Evolutionary conservation across 306 rosid genomes (phyloP), one percentile per base, ranked within the genome.

Genomic region (Alnus glutinosa): DNA sequence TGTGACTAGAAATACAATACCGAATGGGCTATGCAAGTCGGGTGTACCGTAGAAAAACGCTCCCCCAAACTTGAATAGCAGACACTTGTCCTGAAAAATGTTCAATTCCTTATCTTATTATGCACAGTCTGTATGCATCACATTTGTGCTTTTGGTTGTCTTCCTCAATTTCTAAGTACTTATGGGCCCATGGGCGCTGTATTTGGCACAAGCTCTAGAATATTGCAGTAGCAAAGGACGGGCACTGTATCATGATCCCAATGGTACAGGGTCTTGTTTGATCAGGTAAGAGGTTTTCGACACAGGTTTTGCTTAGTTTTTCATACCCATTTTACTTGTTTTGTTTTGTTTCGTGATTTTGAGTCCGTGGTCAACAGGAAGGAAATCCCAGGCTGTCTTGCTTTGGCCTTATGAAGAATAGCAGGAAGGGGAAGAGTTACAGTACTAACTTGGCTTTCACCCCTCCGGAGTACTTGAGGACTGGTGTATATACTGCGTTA

Each of bases 381-480:
- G 93, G 87, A n/a, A 93, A 91, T 90, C 98, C 97, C 7, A 93
- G 97, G 89, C 81, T 93, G 76, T 94, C 98, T 39, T 94, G 97
- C 89, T 94, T 94, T 85, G 98, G 98, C 42, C 91, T 94, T 36
- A 94, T 92, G 98, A 94, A 94, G 90, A 94, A 94, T 73, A 94
- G 98, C 80, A 89, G 97, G 83, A 97, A 94, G 85, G 98, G 98
- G 74, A 94, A 92, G 81, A 94, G 98, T 86, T 94, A 94, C 81
- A 93, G 98, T 76, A 93, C 98, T 63, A 93, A 93, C 85, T 80
- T 93, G 89, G 98, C 98, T 50, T 93, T 94, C 87, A 92, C 96
- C 11, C 98, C 98, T 54, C 98, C 98, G 1, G 98, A 94, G 83
- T 94, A 94, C 88, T 85, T 94, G 75, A 89, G 96, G 63, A 94